phyloP scores from a whole-genome alignment of 2,329 filamentous ascomycete genomes.

The Fusarium goolgardi region DNA sequence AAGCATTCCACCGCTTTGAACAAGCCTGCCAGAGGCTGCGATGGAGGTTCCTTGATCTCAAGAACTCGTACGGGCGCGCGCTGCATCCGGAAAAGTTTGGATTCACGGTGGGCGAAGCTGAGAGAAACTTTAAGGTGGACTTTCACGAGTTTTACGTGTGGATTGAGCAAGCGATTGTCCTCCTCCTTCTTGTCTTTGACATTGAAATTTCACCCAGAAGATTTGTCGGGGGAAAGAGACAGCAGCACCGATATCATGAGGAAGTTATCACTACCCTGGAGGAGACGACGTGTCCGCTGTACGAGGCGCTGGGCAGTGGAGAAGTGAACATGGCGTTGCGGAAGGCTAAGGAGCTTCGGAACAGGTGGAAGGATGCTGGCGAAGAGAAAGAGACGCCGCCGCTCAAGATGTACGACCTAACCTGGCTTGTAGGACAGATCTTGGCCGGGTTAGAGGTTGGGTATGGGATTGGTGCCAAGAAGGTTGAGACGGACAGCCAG shows the following conservation, averaged over 20 bases:
- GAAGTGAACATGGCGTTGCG: conserved; percentile 69
- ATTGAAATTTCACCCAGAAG: conserved; percentile 59
- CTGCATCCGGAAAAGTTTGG: conserved; percentile 52
- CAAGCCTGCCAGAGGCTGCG: conserved; percentile 70
- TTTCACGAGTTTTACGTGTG: conserved; percentile 82
- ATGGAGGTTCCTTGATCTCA: conserved; percentile 72
- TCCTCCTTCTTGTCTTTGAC: conserved; percentile 72
- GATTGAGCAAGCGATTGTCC: conserved; percentile 76
- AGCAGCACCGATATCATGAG: conserved; percentile 71
- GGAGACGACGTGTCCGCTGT: conserved; percentile 66
- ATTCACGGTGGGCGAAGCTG: conserved; percentile 59
- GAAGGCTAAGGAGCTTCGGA: conserved; percentile 76
- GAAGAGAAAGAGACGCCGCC: conserved; percentile 54
- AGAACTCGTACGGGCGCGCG: conserved; percentile 66
- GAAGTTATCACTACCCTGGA: conserved; percentile 74
- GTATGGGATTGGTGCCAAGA: conserved; percentile 62
- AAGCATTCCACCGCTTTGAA: conserved; percentile 67
- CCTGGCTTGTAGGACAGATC: conserved; percentile 67
- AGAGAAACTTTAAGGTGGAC: conserved; percentile 81
- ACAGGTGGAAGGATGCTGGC: conserved; percentile 77
- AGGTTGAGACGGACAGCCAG: conserved; percentile 54
- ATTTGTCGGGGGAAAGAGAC: neutral
- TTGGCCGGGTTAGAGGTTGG: conserved; percentile 70
- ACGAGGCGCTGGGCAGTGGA: conserved; percentile 64
- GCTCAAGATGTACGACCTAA: conserved; percentile 71